phyloP scores from a whole-genome alignment of 2,329 filamentous ascomycete genomes.

The Cytospora leucostoma region DNA sequence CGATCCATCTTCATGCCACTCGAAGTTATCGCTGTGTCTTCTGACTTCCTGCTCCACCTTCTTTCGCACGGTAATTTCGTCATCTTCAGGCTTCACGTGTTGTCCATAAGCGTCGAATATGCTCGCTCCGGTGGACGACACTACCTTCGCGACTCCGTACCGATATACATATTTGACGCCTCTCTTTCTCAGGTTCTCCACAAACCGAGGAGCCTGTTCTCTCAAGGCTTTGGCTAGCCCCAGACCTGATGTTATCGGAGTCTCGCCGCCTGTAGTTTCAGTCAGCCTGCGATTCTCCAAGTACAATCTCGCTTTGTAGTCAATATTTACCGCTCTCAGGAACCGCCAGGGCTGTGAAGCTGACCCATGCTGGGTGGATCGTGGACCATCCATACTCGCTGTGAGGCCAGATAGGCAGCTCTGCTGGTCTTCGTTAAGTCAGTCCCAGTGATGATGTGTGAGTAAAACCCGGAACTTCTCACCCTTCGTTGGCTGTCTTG shows the following conservation, averaged over 20 bases:
- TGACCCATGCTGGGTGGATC: constrained; percentile 41
- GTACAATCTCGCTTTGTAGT: neutral
- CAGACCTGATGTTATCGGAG: constrained; percentile 38
- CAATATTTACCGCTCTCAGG: constrained; percentile 29
- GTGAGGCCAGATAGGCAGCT: constrained; percentile 43
- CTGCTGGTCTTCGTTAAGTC: constrained; percentile 33
- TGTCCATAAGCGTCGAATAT: constrained; percentile 38
- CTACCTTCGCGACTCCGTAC: constrained; percentile 33
- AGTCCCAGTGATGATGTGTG: neutral
- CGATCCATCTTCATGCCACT: constrained; percentile 41
- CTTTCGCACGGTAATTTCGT: constrained; percentile 29
- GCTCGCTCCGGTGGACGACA: constrained; percentile 38
- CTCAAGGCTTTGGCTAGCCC: constrained; percentile 34
- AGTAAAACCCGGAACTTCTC: neutral
- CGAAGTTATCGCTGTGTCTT: constrained; percentile 38
- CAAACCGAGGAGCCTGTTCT: constrained; percentile 35
- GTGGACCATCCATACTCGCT: constrained; percentile 43
- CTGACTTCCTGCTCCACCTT: constrained; percentile 38
- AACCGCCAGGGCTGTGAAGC: constrained; percentile 34
- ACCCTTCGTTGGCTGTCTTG: constrained; percentile 42
- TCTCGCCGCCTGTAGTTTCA: constrained; percentile 35
- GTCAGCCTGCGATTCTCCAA: neutral
- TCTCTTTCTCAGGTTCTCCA: constrained; percentile 33
- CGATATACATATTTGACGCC: constrained; percentile 38
- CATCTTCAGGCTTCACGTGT: constrained; percentile 33